Percentiles rank a stretch among this genome's conserved stretches.
These are phyloP conservation scores for Durio zibethinus DNA, from an alignment of 345 rosid species.

Conservation along the genomic window DNA sequence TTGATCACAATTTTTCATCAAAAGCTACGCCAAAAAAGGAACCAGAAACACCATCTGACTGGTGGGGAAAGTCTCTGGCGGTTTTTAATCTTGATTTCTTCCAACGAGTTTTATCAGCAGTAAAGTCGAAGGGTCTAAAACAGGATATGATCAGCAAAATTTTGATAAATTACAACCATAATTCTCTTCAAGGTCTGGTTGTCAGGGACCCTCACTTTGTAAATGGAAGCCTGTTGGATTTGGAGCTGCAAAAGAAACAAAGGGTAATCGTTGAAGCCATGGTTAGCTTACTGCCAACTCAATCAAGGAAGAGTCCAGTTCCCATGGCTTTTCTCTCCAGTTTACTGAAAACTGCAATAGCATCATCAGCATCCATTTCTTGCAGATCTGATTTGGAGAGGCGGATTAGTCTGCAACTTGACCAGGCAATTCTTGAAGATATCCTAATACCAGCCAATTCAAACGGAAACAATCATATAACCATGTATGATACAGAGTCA, in stretches of 20 bases:
- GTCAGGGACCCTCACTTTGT: slow-evolving; percentile 54
- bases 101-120: slow-evolving; percentile 74
- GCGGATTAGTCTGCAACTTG: slow-evolving; percentile 86
- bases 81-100: slow-evolving; percentile 73
- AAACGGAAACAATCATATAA: slow-evolving; percentile 47
- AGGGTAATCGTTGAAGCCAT: slow-evolving; percentile 71
- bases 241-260: slow-evolving; percentile 75
- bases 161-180: slow-evolving; percentile 72
- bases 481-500: slow-evolving; percentile 77
- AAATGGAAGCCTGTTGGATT: slow-evolving; percentile 56
- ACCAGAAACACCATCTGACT: slow-evolving; percentile 73
- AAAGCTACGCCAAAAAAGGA: slow-evolving; percentile 40
- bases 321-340: slow-evolving; percentile 95
- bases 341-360: slow-evolving; percentile 70
- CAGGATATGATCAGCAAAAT: slow-evolving; percentile 96
- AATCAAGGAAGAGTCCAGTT: slow-evolving; percentile 79
- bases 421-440: slow-evolving; percentile 98
- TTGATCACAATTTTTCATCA: slow-evolving; percentile 63
- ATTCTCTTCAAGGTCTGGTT: slow-evolving; percentile 70
- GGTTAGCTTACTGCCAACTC: slow-evolving; percentile 73
- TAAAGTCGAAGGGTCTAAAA: slow-evolving; percentile 84
- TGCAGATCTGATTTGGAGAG: slow-evolving; percentile 85
- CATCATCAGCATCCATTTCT: slow-evolving; percentile 58
- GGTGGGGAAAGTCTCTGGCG: slow-evolving; percentile 93
- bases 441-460: slow-evolving; percentile 70